These are phyloP conservation scores for Neurospora sp. DNA, from an alignment of 495 filamentous ascomycete genomes.

Conservation along the genomic window DNA sequence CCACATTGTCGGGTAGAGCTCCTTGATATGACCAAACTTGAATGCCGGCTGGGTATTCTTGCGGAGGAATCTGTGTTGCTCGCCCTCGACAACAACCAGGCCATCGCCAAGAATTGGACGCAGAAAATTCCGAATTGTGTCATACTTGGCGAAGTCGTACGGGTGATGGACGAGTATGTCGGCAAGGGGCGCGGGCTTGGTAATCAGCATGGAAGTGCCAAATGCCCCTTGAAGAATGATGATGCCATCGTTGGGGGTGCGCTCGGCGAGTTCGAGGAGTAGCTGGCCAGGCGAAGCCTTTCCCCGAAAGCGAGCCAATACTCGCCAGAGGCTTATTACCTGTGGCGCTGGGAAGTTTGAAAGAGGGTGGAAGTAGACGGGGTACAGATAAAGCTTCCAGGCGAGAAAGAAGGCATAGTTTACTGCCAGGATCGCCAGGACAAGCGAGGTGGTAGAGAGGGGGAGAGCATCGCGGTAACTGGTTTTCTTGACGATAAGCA, in stretches of 20 bases:
- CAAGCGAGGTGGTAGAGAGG: neutral
- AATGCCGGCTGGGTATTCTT: conserved; percentile 77
- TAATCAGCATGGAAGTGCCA: conserved; percentile 51
- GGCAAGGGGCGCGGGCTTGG: conserved; percentile 49
- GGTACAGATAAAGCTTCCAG: conserved; percentile 1
- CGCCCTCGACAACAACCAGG: conserved; percentile 69
- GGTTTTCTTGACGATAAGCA: neutral
- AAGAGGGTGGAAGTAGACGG: conserved; percentile 2
- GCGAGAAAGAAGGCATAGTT: conserved; percentile 1
- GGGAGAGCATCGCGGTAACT: neutral
- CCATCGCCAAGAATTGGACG: conserved; percentile 62
- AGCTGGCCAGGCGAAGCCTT: conserved; percentile 30
- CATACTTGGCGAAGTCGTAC: conserved; percentile 71
- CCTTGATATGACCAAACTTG: conserved; percentile 72
- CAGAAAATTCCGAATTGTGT: conserved; percentile 43
- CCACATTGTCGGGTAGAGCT: conserved; percentile 79
- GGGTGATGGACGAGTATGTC: conserved; percentile 56
- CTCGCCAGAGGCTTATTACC: neutral
- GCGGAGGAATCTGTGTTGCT: conserved; percentile 70
- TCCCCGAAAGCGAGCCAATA: neutral
- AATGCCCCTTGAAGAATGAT: conserved; percentile 56
- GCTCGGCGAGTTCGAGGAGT: conserved; percentile 16
- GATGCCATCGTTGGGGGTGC: conserved; percentile 66
- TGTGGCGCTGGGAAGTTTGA: conserved; percentile 5
- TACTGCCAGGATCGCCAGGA: neutral